Base-by-base conservation (phyloP, 2,329 filamentous ascomycete genomes). In the Alternaria sp. region DNA sequence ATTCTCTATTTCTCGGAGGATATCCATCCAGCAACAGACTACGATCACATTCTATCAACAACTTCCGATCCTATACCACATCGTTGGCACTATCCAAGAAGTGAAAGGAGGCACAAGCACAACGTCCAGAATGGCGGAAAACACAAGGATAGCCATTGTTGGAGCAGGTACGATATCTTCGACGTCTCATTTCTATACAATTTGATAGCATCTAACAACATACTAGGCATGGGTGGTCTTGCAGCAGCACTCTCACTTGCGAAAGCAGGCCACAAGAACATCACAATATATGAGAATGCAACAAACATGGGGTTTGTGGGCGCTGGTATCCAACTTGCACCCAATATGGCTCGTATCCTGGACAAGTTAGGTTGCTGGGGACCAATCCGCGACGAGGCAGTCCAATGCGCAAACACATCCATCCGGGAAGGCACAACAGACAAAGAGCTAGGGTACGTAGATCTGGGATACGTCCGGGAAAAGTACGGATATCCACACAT, bases 301-400 rank as follows among this genome's bases (percentile, higher is more conserved):
- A 86, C 89, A 5, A 86, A 88, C 66, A 84, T 94, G 4, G 92
- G 92, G 5, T 94, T 94, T 70, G 91, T 94, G 1, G 92, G 92
- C 25, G 92, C 92, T 1, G 92, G 92, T 5, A 94, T 95, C 66
- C 92, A 96, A 75, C 84, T 94, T 59, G 91, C 92, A 0, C 92
- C 92, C 0, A 96, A 95, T 67, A 91, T 94, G 85, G 89, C 89
- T 4, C 86, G 91, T 2, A 90, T 95, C 9, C 84, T 95, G 12
- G 89, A 92, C 72, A 82, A 85, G 14, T 81, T 94, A 40, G 92
- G 89, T 10, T 90, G 90, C 60, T 94, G 92, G 91, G 80, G 85
- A 18, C 83, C 85, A 16, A 92, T 95, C 63, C 87, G 87, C 64
- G 85, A 82, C 38, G 90, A 93, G 74, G 90, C 90, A 3, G 91